Percentiles rank a stretch among this genome's conserved stretches.
Evolutionary conservation across 495 filamentous ascomycete genomes (phyloP).

Genomic region (Neohortaea acidophila): DNA sequence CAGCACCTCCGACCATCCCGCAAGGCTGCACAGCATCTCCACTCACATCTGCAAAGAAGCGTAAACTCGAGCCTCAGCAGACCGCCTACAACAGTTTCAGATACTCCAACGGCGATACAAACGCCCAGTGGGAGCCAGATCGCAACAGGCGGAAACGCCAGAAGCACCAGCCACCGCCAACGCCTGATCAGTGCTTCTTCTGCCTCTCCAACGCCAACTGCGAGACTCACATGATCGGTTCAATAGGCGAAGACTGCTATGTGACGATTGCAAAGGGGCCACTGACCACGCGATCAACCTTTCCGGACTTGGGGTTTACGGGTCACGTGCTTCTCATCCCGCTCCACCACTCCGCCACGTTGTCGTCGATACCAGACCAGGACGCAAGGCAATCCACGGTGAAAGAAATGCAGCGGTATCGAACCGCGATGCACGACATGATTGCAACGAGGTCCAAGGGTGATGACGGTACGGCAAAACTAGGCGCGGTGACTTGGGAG

Average conservation of each 20-base stretch:
- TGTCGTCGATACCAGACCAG: slow-evolving; percentile 42
- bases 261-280: slow-evolving; percentile 87
- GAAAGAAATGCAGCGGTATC: slow-evolving; percentile 68
- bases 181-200: slow-evolving; percentile 79
- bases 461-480: slow-evolving; percentile 19
- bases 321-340: slow-evolving; percentile 86
- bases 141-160: slow-evolving; percentile 21
- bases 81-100: slow-evolving; percentile 24
- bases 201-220: slow-evolving; percentile 73
- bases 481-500: slow-evolving; percentile 84
- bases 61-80: slow-evolving; percentile 26
- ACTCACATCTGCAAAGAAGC: slow-evolving; percentile 42
- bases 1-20: slow-evolving; percentile 42
- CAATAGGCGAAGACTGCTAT: slow-evolving; percentile 71
- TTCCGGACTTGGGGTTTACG: slow-evolving; percentile 56
- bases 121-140: slow-evolving; percentile 11
- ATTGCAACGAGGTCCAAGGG: slow-evolving; percentile 28
- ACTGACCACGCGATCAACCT: slow-evolving; percentile 52
- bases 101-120: slow-evolving; percentile 35
- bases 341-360: slow-evolving; percentile 56
- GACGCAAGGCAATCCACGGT: slow-evolving; percentile 42
- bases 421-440: slow-evolving; percentile 56
- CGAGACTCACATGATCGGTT: slow-evolving; percentile 74
- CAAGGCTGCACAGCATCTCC: slow-evolving; percentile 56
- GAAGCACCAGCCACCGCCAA: slow-evolving; percentile 48